Conservation (phyloP, 192 early-diverging fungal genomes). For the Dispira simplex region DNA sequence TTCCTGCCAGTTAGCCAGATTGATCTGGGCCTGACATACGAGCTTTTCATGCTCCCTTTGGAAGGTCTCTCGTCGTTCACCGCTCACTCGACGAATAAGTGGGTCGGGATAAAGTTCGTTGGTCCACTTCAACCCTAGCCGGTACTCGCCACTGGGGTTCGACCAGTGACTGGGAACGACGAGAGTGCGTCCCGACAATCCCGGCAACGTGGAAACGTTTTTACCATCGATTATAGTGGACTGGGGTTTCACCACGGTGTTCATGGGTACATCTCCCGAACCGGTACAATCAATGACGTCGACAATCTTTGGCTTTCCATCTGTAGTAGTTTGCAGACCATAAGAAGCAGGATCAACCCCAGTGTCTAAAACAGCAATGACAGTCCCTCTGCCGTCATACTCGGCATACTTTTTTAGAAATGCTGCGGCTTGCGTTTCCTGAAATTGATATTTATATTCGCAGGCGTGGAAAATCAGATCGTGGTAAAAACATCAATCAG, state of each 20-base stretch:
- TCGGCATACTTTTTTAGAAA: slow-evolving; percentile 69
- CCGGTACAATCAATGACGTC: slow-evolving; percentile 95
- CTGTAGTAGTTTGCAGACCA: slow-evolving; percentile 73
- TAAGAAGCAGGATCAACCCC: slow-evolving; percentile 88
- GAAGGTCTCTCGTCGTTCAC: background rate
- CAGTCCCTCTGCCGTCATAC: slow-evolving; percentile 79
- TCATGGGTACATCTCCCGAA: slow-evolving; percentile 49
- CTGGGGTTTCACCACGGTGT: slow-evolving; percentile 35
- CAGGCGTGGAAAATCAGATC: no score
- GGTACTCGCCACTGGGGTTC: slow-evolving; percentile 73
- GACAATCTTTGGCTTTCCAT: slow-evolving; percentile 81
- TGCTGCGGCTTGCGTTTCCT: slow-evolving; percentile 67
- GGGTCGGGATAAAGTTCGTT: slow-evolving; percentile 57
- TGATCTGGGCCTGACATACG: slow-evolving; percentile 17
- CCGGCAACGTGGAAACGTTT: slow-evolving; percentile 33
- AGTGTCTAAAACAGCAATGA: slow-evolving; percentile 86
- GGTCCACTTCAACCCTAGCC: slow-evolving; percentile 62
- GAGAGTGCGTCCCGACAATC: slow-evolving; percentile 60
- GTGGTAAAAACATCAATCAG: no score
- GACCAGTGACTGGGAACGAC: slow-evolving; percentile 50
- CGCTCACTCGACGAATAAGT: background rate
- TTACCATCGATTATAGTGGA: slow-evolving; percentile 26
- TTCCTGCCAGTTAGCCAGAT: slow-evolving; percentile 3
- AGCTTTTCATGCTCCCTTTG: slow-evolving; percentile 15
- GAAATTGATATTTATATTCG: no score